These are phyloP conservation scores for Polyporus arcularius DNA, from an alignment of 768 basidiomycete species.

Conservation along the genomic window DNA sequence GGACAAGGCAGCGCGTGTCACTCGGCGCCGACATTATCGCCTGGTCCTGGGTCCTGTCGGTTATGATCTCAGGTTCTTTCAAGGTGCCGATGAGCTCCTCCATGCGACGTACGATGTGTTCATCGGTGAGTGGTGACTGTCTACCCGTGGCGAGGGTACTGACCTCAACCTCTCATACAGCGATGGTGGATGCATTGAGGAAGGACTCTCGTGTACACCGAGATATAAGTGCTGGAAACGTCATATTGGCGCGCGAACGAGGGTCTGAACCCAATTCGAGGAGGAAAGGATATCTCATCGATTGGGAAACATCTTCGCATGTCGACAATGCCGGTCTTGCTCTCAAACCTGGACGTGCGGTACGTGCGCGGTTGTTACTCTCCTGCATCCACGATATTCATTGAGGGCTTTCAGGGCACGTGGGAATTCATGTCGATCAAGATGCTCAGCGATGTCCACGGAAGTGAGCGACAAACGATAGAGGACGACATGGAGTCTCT, in stretches of 20 bases:
- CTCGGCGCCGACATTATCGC: conserved; percentile 5
- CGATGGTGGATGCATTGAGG: conserved; percentile 2
- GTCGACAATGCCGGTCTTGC: neutral
- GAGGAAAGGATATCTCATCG: conserved; percentile 10
- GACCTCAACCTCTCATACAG: neutral
- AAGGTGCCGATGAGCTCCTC: conserved; percentile 11
- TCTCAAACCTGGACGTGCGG: neutral
- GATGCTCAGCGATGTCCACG: neutral
- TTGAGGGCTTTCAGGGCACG: conserved; percentile 1
- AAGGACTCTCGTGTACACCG: conserved; percentile 4
- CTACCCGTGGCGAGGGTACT: neutral
- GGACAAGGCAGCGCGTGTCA: neutral
- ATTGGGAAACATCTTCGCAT: conserved; percentile 8
- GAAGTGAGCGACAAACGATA: neutral
- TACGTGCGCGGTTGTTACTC: neutral
- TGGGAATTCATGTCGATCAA: conserved; percentile 11
- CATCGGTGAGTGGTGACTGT: neutral
- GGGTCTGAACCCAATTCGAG: neutral
- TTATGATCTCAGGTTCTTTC: neutral
- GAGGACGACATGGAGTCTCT: conserved; percentile 18
- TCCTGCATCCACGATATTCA: neutral
- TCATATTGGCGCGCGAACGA: conserved; percentile 3
- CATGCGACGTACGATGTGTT: conserved; percentile 3
- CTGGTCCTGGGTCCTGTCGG: conserved; percentile 5
- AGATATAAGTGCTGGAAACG: conserved; percentile 14